Conservation (phyloP, 1,284 basidiomycete genomes). For the Tetrapyrgos nigripes region DNA sequence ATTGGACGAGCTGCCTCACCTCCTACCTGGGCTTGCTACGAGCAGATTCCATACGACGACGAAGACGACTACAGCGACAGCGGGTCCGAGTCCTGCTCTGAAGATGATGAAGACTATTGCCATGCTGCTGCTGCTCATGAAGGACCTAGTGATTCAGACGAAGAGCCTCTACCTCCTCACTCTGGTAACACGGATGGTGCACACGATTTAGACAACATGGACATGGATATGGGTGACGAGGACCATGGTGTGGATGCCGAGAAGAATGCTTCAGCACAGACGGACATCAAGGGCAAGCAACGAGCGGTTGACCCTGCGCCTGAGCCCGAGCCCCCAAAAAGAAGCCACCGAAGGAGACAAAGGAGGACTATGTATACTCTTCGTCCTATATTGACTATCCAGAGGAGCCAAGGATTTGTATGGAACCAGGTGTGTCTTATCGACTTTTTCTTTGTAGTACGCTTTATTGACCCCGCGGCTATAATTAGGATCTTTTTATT, state of each 20-base stretch:
- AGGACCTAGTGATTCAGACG: constrained; percentile 43
- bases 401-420: constrained; percentile 85
- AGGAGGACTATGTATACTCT: constrained; percentile 65
- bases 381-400: constrained; percentile 82
- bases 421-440: constrained; percentile 76
- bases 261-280: constrained; percentile 48
- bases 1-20: constrained; percentile 81
- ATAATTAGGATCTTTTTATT: constrained; percentile 75
- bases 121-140: constrained; percentile 35
- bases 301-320: constrained; percentile 66
- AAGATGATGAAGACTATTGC: constrained; percentile 72
- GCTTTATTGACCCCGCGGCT: constrained; percentile 12
- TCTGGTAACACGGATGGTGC: constrained; percentile 41
- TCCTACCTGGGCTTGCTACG: constrained; percentile 85
- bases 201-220: constrained; percentile 46
- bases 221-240: constrained; percentile 72
- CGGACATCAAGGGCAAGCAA: constrained; percentile 80
- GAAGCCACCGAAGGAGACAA: constrained; percentile 61
- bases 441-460: constrained; percentile 5
- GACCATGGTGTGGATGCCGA: constrained; percentile 45
- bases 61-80: constrained; percentile 52
- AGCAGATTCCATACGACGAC: constrained; percentile 77
- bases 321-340: constrained; percentile 46
- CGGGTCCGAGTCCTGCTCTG: constrained; percentile 68
- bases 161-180: constrained; percentile 33